Conservation (phyloP, 192 early-diverging fungal genomes). For the Coemansia furcata region DNA sequence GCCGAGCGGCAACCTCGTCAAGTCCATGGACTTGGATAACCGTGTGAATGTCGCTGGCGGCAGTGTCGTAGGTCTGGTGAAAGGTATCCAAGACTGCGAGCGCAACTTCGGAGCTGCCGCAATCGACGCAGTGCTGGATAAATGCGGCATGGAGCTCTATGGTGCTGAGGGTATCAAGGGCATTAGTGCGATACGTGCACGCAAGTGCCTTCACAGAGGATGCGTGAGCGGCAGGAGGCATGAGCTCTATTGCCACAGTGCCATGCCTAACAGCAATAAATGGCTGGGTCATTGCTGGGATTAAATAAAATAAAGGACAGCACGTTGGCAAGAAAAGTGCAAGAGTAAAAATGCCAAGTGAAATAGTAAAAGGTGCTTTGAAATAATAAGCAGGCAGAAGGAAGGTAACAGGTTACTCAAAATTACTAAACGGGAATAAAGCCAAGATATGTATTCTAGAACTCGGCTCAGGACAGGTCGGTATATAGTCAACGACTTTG, state of each 20-base stretch:
- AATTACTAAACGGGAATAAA: not conserved
- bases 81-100: slow-evolving; percentile 10
- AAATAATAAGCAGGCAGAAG: not conserved
- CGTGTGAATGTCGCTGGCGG: slow-evolving; percentile 12
- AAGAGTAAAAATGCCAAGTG: not conserved
- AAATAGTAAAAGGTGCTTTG: not conserved
- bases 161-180: not conserved
- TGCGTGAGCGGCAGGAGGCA: not conserved
- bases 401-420: not conserved
- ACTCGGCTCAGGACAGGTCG: not conserved
- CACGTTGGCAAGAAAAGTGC: not conserved
- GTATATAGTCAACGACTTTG: not conserved
- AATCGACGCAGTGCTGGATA: slow-evolving; percentile 9
- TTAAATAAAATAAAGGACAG: not conserved
- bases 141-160: slow-evolving; percentile 15
- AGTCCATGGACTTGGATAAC: slow-evolving; percentile 10
- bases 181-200: not conserved
- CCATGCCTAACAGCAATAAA: slow-evolving; percentile 1
- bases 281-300: not conserved
- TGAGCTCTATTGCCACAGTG: not conserved
- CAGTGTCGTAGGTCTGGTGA: not conserved
- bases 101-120: not conserved
- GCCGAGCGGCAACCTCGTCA: slow-evolving; percentile 6
- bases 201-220: not conserved
- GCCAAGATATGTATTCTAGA: not conserved